Evolutionary conservation across 768 basidiomycete species (phyloP).

Genomic region (Boletus reticulatus): DNA sequence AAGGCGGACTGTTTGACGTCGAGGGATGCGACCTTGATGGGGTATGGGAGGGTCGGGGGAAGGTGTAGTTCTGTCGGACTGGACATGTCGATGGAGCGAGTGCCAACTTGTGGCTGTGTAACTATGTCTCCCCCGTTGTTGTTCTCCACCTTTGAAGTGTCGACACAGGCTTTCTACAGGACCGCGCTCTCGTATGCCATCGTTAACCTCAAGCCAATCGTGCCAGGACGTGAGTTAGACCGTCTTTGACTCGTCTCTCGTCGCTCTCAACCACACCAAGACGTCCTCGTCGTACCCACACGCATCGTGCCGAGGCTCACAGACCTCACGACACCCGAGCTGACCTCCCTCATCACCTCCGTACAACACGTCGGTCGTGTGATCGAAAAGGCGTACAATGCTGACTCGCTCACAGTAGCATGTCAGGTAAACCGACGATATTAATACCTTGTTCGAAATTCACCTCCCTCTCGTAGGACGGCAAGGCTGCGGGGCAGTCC

Average conservation of each 20-base stretch:
- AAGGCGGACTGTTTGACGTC: slow-evolving; percentile 44
- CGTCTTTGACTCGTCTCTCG: too few species aligned
- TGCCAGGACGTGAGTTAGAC: slow-evolving; percentile 82
- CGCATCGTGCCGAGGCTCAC: slow-evolving; percentile 54
- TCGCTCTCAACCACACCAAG: slow-evolving; percentile 31
- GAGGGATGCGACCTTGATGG: slow-evolving; percentile 76
- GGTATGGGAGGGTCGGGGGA: slow-evolving; percentile 79
- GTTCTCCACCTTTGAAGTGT: slow-evolving; percentile 80
- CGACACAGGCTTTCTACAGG: slow-evolving; percentile 72
- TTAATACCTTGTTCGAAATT: neutral
- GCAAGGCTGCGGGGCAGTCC: slow-evolving; percentile 78
- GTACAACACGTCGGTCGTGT: slow-evolving; percentile 77
- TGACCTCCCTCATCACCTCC: slow-evolving; percentile 76
- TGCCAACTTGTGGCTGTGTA: slow-evolving; percentile 20
- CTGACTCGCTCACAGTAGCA: slow-evolving; percentile 82
- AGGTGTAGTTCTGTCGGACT: slow-evolving; percentile 74
- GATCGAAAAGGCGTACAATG: slow-evolving; percentile 79
- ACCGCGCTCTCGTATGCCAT: slow-evolving; percentile 74
- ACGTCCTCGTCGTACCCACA: slow-evolving; percentile 61
- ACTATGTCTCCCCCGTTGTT: slow-evolving; percentile 38
- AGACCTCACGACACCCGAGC: slow-evolving; percentile 61
- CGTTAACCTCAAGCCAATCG: slow-evolving; percentile 92
- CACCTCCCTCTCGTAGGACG: slow-evolving; percentile 56
- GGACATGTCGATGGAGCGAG: slow-evolving; percentile 35
- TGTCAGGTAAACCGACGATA: slow-evolving; percentile 61